phyloP scores from a whole-genome alignment of 1,139 yeast genomes.

The Geotrichum fermentans region DNA sequence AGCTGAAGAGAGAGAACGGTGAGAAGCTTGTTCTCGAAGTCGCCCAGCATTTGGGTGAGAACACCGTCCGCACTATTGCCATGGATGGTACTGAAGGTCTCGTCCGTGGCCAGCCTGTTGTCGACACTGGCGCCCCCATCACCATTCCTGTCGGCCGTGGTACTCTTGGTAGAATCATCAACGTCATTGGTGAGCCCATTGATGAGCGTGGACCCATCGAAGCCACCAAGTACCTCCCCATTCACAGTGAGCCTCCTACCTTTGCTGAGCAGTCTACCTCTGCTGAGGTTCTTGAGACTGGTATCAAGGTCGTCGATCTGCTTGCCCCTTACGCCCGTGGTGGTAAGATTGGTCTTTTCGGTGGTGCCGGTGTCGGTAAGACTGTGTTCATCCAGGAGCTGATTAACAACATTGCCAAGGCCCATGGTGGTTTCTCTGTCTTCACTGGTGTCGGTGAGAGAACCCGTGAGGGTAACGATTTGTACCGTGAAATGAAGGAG shows the following conservation, averaged over 20 bases:
- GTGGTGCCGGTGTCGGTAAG: constrained; percentile 99
- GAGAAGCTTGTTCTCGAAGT: constrained; percentile 88
- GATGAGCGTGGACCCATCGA: constrained; percentile 99
- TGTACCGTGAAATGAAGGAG: constrained; percentile 99
- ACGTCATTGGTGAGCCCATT: constrained; percentile 98
- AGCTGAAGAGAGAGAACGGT: constrained; percentile 63
- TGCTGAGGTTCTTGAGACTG: constrained; percentile 98
- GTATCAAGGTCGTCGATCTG: constrained; percentile 99
- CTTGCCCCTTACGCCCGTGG: constrained; percentile 99
- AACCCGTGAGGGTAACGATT: constrained; percentile 99
- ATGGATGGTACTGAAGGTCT: constrained; percentile 99
- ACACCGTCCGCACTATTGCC: constrained; percentile 99
- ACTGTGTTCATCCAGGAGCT: constrained; percentile 99
- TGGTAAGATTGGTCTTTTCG: constrained; percentile 99
- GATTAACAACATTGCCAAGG: constrained; percentile 99
- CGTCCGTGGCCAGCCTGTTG: constrained; percentile 90
- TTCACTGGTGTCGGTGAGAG: constrained; percentile 99
- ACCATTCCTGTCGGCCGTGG: constrained; percentile 99
- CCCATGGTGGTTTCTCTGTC: constrained; percentile 99
- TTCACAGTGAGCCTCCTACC: constrained; percentile 95
- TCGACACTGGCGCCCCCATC: constrained; percentile 97
- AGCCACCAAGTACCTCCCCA: constrained; percentile 88
- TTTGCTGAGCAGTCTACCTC: constrained; percentile 95
- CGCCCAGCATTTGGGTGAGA: constrained; percentile 99
- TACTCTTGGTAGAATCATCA: constrained; percentile 96